Evolutionary conservation across 2,329 filamentous ascomycete species (phyloP), one percentile per base, ranked within the genome.

Genomic region (Thermoascus crustaceus): DNA sequence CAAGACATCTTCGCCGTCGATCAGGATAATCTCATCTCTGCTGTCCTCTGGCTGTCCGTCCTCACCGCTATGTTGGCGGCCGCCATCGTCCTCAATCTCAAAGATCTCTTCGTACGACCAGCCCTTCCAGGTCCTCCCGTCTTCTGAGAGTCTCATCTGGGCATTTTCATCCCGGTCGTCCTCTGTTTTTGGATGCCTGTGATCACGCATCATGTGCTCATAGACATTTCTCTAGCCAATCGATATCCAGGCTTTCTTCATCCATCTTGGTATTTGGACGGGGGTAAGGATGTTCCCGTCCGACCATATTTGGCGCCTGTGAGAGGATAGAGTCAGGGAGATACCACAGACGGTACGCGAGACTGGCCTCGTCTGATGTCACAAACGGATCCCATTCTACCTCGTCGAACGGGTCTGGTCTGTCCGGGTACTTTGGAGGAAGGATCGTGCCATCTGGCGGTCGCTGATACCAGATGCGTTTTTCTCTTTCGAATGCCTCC

Each of bases 191-290:
- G 55, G 53, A 10, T 50, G 13, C 4, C 47, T 10, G 8, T 43
- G 40, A 10, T 47, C 37, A 10, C 29, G 34, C 40, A 54, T 48
- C 31, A 60, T 18, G 38, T 52, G 46, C 26, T 60, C 52, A 29
- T 61, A 60, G 6, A 61, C 52, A 32, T 57, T 56, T 30, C 10
- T 43, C 52, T 5, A 59, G 41, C 11, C 41, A 47, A 29, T 54
- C 42, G 10, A 39, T 38, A n/a, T 43, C 29, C 1, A 29, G 21
- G 21, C 9, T 11, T 8, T 32, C 13, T 9, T 38, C 14, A 7
- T 41, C 35, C n/a, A 23, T 16, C 13, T 35, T 16, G 4, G 21
- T 43, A 25, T 7, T 18, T 25, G 7, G 23, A n/a, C 11, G 26
- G 14, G 33, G 39, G 18, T 8, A 27, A 13, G 27, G 35, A 46